Conservation (phyloP, 768 basidiomycete species). For the Lenzites betulinus region DNA sequence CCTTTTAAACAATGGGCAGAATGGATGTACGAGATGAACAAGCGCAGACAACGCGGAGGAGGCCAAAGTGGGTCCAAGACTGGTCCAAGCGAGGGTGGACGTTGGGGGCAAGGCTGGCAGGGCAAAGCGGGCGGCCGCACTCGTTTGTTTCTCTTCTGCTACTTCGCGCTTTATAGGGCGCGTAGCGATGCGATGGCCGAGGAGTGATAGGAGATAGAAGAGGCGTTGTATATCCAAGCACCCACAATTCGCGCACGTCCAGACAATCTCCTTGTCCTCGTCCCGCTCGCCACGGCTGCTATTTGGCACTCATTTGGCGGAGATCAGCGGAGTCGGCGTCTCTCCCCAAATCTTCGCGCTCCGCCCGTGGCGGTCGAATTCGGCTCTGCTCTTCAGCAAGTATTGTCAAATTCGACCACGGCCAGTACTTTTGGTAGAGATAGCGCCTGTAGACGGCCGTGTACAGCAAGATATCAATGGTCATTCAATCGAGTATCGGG, state of each 20-base stretch:
- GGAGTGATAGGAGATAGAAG: slow-evolving; percentile 10
- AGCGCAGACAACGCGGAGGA: slow-evolving; percentile 9
- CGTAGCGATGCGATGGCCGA: background rate
- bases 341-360: background rate
- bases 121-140: slow-evolving; percentile 5
- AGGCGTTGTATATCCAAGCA: slow-evolving; percentile 10
- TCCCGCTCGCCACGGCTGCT: background rate
- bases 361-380: background rate
- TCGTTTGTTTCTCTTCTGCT: background rate
- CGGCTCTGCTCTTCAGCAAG: too few relatives aligned
- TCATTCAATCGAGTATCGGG: too few relatives aligned
- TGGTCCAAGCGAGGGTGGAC: slow-evolving; percentile 10
- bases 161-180: background rate
- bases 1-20: slow-evolving; percentile 10
- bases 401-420: too few relatives aligned
- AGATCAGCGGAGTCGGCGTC: background rate
- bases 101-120: background rate
- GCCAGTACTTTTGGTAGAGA: too few relatives aligned
- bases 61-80: slow-evolving; percentile 8
- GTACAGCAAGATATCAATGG: too few relatives aligned
- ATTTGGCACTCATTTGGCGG: background rate
- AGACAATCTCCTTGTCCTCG: background rate
- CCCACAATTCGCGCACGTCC: slow-evolving; percentile 7
- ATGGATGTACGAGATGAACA: background rate
- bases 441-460: too few relatives aligned